Evolutionary conservation across 148 eudicot genomes (phyloP).

Genomic region (Chenopodium quinoa): DNA sequence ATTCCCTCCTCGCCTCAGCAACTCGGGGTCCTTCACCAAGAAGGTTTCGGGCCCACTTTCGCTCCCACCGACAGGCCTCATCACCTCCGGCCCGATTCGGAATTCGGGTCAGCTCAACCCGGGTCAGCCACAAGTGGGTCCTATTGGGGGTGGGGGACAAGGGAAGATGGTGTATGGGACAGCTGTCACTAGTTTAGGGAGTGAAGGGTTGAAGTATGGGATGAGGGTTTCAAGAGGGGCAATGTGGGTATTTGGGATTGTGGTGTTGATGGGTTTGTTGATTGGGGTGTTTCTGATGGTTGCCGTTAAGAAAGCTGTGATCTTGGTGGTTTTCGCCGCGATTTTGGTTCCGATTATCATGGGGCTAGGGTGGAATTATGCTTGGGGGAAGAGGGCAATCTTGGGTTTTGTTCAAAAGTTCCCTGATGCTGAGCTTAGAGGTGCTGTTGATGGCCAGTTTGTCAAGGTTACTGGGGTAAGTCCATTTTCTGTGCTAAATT

Average conservation of each 20-base stretch:
- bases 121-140: background rate
- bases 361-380: constrained; percentile 54
- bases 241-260: constrained; percentile 73
- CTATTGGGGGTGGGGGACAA: background rate
- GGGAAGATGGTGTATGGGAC: constrained; percentile 61
- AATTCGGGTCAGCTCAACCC: constrained; percentile 46
- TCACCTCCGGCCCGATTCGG: constrained; percentile 76
- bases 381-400: constrained; percentile 54
- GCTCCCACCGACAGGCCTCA: constrained; percentile 77
- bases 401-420: constrained; percentile 48
- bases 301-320: constrained; percentile 62
- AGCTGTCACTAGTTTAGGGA: constrained; percentile 63
- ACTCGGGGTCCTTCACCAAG: constrained; percentile 52
- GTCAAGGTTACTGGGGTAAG: constrained; percentile 99
- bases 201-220: constrained; percentile 50
- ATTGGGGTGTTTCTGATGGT: constrained; percentile 70
- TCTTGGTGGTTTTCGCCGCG: constrained; percentile 60
- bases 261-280: constrained; percentile 69
- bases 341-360: constrained; percentile 47
- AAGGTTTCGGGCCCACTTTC: constrained; percentile 63
- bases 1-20: constrained; percentile 32
- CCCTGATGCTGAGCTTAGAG: constrained; percentile 82
- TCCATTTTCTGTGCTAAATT: background rate
- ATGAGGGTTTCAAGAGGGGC: constrained; percentile 59
- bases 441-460: constrained; percentile 85